Conservation (phyloP, 257 asterid genomes). For the Gardenia jasminoides region DNA sequence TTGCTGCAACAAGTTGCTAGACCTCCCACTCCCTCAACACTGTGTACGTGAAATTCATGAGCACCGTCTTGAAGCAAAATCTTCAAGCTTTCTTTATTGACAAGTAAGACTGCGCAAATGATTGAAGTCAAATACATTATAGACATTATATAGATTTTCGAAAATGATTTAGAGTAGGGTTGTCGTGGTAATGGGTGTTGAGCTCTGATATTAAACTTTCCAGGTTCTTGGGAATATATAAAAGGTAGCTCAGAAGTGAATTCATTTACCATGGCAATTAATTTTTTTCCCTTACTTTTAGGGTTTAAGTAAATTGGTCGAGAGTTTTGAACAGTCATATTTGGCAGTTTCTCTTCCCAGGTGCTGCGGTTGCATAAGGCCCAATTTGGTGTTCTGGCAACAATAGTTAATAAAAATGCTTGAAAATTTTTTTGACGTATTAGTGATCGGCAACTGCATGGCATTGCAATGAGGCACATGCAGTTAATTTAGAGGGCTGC, state of each 20-base stretch:
- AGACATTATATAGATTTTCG: neutral
- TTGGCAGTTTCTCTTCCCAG: neutral
- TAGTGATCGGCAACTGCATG: too few species aligned
- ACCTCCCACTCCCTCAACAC: constrained; percentile 46
- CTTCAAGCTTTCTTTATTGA: neutral
- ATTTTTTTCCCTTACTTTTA: too few species aligned
- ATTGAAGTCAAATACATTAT: neutral
- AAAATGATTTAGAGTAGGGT: neutral
- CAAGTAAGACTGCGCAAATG: neutral
- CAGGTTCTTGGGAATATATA: neutral
- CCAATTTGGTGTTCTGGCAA: neutral
- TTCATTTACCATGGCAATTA: neutral
- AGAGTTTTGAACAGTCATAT: too few species aligned
- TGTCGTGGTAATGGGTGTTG: neutral
- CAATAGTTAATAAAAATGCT: too few species aligned
- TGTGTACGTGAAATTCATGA: constrained; percentile 35
- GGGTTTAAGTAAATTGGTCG: neutral
- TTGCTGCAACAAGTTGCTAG: constrained; percentile 89
- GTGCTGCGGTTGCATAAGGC: neutral
- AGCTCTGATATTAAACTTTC: neutral
- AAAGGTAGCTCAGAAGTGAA: neutral
- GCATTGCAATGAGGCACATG: too few species aligned
- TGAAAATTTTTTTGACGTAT: too few species aligned
- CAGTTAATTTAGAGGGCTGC: too few species aligned
- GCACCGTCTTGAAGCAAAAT: neutral